Conservation (phyloP, 768 basidiomycete genomes). For the Hortiboletus campestris region DNA sequence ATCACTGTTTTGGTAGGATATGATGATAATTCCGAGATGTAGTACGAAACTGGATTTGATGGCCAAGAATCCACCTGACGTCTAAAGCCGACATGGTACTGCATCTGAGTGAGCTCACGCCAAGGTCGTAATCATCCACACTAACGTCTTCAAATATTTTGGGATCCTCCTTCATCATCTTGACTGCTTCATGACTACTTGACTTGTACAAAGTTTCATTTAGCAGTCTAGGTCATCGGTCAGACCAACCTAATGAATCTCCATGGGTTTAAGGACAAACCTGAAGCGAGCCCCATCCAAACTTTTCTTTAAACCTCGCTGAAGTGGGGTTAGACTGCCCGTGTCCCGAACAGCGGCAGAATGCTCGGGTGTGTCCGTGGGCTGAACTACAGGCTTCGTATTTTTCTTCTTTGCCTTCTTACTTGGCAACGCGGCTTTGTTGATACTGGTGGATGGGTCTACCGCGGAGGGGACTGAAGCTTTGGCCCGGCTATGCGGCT, state of each 20-base stretch:
- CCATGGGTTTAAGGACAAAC: conserved; percentile 34
- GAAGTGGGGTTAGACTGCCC: conserved; percentile 62
- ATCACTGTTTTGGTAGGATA: conserved; percentile 72
- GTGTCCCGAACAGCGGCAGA: conserved; percentile 12
- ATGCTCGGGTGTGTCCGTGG: conserved; percentile 19
- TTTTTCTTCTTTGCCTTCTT: conserved; percentile 21
- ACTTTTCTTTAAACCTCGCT: conserved; percentile 74
- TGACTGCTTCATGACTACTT: conserved; percentile 65
- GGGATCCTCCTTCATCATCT: conserved; percentile 84
- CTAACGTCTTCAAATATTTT: conserved; percentile 78
- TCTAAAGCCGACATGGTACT: conserved; percentile 95
- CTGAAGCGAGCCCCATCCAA: conserved; percentile 87
- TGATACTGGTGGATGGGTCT: conserved; percentile 10
- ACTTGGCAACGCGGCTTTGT: conserved; percentile 4
- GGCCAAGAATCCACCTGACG: conserved; percentile 93
- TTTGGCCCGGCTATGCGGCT: conserved; percentile 4
- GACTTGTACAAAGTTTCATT: conserved; percentile 94
- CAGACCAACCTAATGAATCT: conserved; percentile 7
- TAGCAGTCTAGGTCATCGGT: conserved; percentile 57
- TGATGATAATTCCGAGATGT: conserved; percentile 60
- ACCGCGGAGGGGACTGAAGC: not conserved
- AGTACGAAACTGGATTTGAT: conserved; percentile 85
- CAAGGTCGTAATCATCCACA: conserved; percentile 10
- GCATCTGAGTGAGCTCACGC: conserved; percentile 13
- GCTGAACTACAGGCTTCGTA: conserved; percentile 16